Base-by-base conservation (phyloP, 2,329 filamentous ascomycete species). In the Exophiala sideris region DNA sequence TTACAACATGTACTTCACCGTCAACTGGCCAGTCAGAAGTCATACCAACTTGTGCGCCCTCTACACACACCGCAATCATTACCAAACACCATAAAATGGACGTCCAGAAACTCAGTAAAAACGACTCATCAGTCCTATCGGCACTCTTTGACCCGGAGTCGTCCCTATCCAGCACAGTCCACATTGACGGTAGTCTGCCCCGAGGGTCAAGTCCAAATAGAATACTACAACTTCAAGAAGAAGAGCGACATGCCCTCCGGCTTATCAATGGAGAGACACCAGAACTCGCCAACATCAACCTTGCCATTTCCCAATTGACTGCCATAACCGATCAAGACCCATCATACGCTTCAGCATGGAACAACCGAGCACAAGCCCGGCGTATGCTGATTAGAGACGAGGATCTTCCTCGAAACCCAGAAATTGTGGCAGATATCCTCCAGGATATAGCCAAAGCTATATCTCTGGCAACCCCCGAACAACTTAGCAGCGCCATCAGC, bases 281-380 rank as follows among this genome's bases (percentile, higher is more conserved):
- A 39, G 58, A 65, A 11, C 50, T 21, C 11, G 57, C 63, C 29
- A 62, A 59, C 3, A 64, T 75, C 38, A 45, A 67, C 18, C 60
- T 63, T 2, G 67, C 72, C 5, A 66, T 76, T 14, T 49, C 62
- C 3, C 66, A 70, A 9, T 64, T 83, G 7, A 68, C 73, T 33
- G 58, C 60, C 1, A 68, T 82, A 5, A 71, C 81, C 46, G 47
- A 57, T 0, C 52, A 69, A 9, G 57, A 76, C 12, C 76, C 78
- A 3, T 65, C 66, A 6, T 84, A 83, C 56, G 77, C 81, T 1
- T 76, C 79, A 5, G 78, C 78, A 9, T 78, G 79, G 52, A 72
- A 77, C 45, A 83, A 84, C 58, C 75, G 79, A 40, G 81, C 81
- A 2, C 81, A 83, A 67, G 67, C 72, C 60, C 54, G 68, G 1